A percentile compares a stretch with the other conserved stretches of the same genome.
phyloP scores from a whole-genome alignment of 768 basidiomycete species.

The Mycena vulgaris region DNA sequence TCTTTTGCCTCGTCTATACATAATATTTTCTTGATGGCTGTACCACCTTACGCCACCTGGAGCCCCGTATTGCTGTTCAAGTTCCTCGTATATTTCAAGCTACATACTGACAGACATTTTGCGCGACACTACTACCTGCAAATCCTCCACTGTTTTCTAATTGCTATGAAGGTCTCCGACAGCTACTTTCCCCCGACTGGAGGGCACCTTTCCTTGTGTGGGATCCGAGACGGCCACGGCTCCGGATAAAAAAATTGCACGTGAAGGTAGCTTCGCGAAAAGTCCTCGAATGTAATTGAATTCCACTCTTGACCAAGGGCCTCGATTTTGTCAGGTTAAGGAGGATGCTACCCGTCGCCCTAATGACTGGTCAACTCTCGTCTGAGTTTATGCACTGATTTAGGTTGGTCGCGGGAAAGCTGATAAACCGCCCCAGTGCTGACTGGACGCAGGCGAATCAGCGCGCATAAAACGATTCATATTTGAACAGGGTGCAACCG shows the following conservation, averaged over 20 bases:
- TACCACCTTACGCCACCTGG: too few relatives aligned
- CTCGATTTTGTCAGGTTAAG: constrained; percentile 59
- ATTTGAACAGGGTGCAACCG: too few relatives aligned
- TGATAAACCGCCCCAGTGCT: constrained; percentile 60
- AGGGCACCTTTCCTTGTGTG: constrained; percentile 57
- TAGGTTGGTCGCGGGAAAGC: not conserved
- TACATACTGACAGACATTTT: constrained; percentile 28
- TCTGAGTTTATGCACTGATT: not conserved
- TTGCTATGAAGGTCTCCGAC: constrained; percentile 52
- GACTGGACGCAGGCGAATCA: constrained; percentile 51
- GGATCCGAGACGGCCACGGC: constrained; percentile 76
- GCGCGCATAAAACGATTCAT: not conserved
- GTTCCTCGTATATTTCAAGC: too few relatives aligned
- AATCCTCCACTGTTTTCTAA: constrained; percentile 61
- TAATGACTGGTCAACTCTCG: too few relatives aligned
- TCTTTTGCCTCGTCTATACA: not conserved
- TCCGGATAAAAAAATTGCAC: constrained; percentile 56
- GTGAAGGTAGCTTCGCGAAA: constrained; percentile 59
- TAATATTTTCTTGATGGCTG: too few relatives aligned
- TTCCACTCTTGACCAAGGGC: constrained; percentile 58
- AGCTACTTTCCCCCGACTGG: not conserved
- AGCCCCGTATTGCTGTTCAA: too few relatives aligned
- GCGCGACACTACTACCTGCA: constrained; percentile 66
- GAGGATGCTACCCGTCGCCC: not conserved
- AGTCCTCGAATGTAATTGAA: constrained; percentile 47